phyloP scores from a whole-genome alignment of 805 yeast genomes.

The Komagataella populi region DNA sequence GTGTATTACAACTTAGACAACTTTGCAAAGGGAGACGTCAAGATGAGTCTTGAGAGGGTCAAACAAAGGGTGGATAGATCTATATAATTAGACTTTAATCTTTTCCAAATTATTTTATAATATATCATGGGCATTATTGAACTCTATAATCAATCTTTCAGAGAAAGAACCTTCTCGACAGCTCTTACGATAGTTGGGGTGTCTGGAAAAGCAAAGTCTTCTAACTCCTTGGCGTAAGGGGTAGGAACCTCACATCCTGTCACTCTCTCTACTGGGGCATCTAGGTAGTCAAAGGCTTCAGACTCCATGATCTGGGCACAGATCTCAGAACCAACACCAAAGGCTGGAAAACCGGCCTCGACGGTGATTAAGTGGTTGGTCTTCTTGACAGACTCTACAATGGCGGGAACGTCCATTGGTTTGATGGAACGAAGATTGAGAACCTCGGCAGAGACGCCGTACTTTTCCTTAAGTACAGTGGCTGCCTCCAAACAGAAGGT shows the following conservation, averaged over 20 bases:
- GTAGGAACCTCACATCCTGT: constrained; percentile 99
- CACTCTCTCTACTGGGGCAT: constrained; percentile 96
- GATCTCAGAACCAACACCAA: constrained; percentile 97
- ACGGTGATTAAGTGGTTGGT: constrained; percentile 93
- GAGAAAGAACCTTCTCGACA: constrained; percentile 63
- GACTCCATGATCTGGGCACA: constrained; percentile 97
- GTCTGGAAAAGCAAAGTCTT: constrained; percentile 98
- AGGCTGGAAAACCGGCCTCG: constrained; percentile 96
- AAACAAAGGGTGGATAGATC: constrained; percentile 21
- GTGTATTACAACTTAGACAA: constrained; percentile 49
- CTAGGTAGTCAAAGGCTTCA: constrained; percentile 95
- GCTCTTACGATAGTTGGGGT: constrained; percentile 82
- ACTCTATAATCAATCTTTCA: constrained; percentile 11
- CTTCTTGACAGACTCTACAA: constrained; percentile 82
- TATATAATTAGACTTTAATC: not conserved
- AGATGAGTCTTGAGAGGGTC: constrained; percentile 53
- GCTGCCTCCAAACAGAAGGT: constrained; percentile 84
- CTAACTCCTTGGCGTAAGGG: constrained; percentile 92
- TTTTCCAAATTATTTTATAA: not conserved
- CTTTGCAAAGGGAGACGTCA: constrained; percentile 60
- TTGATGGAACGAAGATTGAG: constrained; percentile 92
- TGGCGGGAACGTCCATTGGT: constrained; percentile 85
- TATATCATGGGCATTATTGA: not conserved
- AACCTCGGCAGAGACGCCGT: constrained; percentile 86
- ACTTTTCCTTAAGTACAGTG: constrained; percentile 65